phyloP scores from a whole-genome alignment of 73 alveolate genomes.

The Urostyla sp. region DNA sequence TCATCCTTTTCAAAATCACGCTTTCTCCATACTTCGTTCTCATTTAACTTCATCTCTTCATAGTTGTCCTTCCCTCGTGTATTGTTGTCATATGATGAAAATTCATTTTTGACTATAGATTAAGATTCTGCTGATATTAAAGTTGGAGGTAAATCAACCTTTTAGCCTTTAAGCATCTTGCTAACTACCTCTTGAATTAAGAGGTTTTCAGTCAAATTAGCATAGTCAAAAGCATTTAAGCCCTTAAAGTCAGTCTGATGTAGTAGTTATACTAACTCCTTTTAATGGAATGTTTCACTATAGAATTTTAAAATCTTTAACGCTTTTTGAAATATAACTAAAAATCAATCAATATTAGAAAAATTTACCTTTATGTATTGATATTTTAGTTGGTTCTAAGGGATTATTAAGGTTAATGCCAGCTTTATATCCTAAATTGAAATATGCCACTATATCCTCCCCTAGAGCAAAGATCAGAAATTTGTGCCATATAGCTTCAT shows the following conservation, averaged over 20 bases:
- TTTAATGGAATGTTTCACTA: neutral
- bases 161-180: constrained; percentile 17
- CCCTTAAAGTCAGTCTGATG: constrained; percentile 25
- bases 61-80: neutral
- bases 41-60: constrained; percentile 6
- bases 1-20: constrained; percentile 27
- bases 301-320: constrained; percentile 25
- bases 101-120: neutral
- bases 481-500: constrained; percentile 60
- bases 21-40: constrained; percentile 27
- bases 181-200: constrained; percentile 12
- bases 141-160: neutral
- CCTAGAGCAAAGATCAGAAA: constrained; percentile 43
- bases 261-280: constrained; percentile 12
- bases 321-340: constrained; percentile 18
- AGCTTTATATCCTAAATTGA: constrained; percentile 40
- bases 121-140: neutral
- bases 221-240: constrained; percentile 41
- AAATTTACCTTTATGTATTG: constrained; percentile 58
- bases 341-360: too few relatives aligned
- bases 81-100: neutral
- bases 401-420: constrained; percentile 48
- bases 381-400: constrained; percentile 47
- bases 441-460: constrained; percentile 38
- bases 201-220: constrained; percentile 17